Evolutionary conservation across 768 basidiomycete species (phyloP).

Genomic region (Lactifluus hygrophoroides): DNA sequence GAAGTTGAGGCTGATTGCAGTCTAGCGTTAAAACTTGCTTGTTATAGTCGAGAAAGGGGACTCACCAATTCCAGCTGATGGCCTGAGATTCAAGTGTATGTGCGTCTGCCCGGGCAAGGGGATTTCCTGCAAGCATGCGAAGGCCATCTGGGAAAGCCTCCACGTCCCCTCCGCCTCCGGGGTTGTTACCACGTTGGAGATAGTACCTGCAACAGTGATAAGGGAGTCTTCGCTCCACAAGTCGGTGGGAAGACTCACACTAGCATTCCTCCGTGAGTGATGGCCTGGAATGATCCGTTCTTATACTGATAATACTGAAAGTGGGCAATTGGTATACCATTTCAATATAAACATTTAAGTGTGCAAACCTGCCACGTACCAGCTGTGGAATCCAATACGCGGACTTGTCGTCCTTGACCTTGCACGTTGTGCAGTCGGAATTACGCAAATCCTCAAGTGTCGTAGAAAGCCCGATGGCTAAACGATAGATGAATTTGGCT

Average conservation of each 20-base stretch:
- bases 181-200: conserved; percentile 16
- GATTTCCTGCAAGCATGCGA: conserved; percentile 24
- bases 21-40: not conserved
- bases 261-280: conserved; percentile 9
- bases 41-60: conserved; percentile 6
- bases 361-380: conserved; percentile 1
- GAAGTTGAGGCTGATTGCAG: conserved; percentile 1
- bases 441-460: conserved; percentile 1
- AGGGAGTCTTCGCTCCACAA: not conserved
- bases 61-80: conserved; percentile 24
- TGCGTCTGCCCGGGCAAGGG: conserved; percentile 23
- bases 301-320: conserved; percentile 4
- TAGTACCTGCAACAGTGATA: conserved; percentile 14
- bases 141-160: conserved; percentile 22
- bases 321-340: not conserved
- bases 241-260: not conserved
- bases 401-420: conserved; percentile 14
- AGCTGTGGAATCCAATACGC: conserved; percentile 12
- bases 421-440: conserved; percentile 12
- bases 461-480: conserved; percentile 1
- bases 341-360: not conserved
- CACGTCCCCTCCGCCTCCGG: not conserved
- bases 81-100: conserved; percentile 9
- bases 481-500: not conserved
- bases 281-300: not conserved